phyloP scores from a whole-genome alignment of 768 basidiomycete species.

The Nidularia sp. region DNA sequence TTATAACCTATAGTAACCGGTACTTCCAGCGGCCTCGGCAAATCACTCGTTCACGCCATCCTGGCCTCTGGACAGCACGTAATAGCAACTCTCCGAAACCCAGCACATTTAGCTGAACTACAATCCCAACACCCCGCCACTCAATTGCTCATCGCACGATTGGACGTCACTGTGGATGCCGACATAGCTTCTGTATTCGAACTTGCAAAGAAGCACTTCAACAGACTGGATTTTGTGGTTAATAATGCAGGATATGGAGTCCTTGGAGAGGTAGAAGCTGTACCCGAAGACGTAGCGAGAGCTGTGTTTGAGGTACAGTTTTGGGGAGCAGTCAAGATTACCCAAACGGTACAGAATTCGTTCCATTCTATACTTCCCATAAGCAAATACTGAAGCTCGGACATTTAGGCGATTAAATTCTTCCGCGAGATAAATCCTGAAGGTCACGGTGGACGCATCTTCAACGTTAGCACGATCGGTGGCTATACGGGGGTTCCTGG shows the following conservation, averaged over 20 bases:
- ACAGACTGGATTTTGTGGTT: background rate
- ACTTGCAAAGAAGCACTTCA: background rate
- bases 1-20: background rate
- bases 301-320: background rate
- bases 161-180: background rate
- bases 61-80: background rate
- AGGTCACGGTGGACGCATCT: background rate
- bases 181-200: background rate
- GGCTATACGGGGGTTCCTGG: background rate
- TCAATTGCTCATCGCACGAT: background rate
- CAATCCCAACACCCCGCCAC: background rate
- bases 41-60: background rate
- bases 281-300: background rate
- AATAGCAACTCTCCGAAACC: background rate
- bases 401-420: conserved; percentile 12
- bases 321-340: background rate
- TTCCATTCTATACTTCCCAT: background rate
- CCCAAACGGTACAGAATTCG: background rate
- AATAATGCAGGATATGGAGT: background rate
- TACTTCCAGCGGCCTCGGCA: background rate
- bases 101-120: background rate
- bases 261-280: background rate
- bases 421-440: conserved; percentile 12
- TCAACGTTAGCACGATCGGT: background rate
- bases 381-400: background rate